Evolutionary conservation across 2,329 filamentous ascomycete genomes (phyloP), one percentile per base, ranked within the genome.

Genomic region (Tolypocladium nubicola): DNA sequence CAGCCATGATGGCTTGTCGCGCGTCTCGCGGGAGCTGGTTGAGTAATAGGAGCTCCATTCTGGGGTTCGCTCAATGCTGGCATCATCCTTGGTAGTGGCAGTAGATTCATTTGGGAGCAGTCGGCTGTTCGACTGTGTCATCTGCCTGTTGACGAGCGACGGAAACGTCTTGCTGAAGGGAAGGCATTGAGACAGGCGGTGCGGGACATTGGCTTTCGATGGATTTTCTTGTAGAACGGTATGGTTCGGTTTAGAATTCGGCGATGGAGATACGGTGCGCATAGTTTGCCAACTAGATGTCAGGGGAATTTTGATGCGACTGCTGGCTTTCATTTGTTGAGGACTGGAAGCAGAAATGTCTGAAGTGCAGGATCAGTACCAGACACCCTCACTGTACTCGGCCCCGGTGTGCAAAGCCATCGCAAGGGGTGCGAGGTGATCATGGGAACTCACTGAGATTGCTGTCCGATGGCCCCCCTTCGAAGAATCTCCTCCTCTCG

Each of bases 401-500:
- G 19, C 8, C 26, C 14, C 14, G 23, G 7, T 4, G 16, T 7
- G 13, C 1, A 19, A 19, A 50, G 16, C 16, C 38, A 16, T 16
- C 19, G 1, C 19, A n/a, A 9, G 14, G 19, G 2, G 14, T 21
- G 30, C 30, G 8, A 33, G 30, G 30, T 7, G 30, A 33, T 8
- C 30, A 33, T 6, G 13, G 35, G 11, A 1, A 57, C 50, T 40
- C 23, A 55, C 56, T 26, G 13, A 30, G 23, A 13, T 19, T 39
- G 23, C 14, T 14, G 38, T 33, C 2, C 1, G 38, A 11, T 6
- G 38, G 14, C 21, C 39, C n/a, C 41, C 35, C 50, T 49, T 67
- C 65, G 49, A 67, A 67, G 11, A 67, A 40, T 26, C 53, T 64
- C 47, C 61, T 59, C 49, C 60, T 61, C 53, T 67, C 65, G 16